These are phyloP conservation scores for Letharia lupina DNA, from an alignment of 495 filamentous ascomycete species.

Conservation along the genomic window DNA sequence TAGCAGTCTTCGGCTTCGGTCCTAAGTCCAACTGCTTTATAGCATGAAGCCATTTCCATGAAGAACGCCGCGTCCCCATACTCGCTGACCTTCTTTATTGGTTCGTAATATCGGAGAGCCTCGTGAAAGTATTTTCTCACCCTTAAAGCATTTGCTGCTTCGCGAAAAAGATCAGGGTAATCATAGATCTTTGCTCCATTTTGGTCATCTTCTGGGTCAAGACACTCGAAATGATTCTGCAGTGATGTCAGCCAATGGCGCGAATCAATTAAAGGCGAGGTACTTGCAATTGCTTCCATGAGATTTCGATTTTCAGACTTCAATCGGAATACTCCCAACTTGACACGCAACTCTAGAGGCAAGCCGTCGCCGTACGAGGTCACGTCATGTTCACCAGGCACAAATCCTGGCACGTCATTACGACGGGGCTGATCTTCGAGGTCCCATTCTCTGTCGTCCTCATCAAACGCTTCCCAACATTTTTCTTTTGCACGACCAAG, in stretches of 20 bases:
- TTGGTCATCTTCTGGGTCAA: constrained; percentile 49
- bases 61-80: constrained; percentile 54
- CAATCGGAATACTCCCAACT: constrained; percentile 73
- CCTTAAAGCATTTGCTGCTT: constrained; percentile 60
- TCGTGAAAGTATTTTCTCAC: constrained; percentile 46
- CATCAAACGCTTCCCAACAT: constrained; percentile 68
- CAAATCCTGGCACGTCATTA: constrained; percentile 47
- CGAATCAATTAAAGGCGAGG: constrained; percentile 10
- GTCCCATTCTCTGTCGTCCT: constrained; percentile 93
- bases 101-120: constrained; percentile 66
- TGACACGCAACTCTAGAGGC: constrained; percentile 76
- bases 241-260: constrained; percentile 10
- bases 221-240: constrained; percentile 54
- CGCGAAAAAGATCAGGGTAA: constrained; percentile 68
- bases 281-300: constrained; percentile 67
- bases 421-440: constrained; percentile 58
- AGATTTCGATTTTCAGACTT: constrained; percentile 50
- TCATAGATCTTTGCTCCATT: constrained; percentile 45
- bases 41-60: constrained; percentile 67
- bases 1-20: constrained; percentile 68
- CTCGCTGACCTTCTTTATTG: constrained; percentile 51
- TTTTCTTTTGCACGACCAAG: constrained; percentile 63
- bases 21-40: constrained; percentile 49
- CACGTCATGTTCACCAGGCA: constrained; percentile 43
- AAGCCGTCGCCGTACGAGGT: constrained; percentile 65